phyloP scores from a whole-genome alignment of 164 flowering plant species.

The Chimonanthus praecox region DNA sequence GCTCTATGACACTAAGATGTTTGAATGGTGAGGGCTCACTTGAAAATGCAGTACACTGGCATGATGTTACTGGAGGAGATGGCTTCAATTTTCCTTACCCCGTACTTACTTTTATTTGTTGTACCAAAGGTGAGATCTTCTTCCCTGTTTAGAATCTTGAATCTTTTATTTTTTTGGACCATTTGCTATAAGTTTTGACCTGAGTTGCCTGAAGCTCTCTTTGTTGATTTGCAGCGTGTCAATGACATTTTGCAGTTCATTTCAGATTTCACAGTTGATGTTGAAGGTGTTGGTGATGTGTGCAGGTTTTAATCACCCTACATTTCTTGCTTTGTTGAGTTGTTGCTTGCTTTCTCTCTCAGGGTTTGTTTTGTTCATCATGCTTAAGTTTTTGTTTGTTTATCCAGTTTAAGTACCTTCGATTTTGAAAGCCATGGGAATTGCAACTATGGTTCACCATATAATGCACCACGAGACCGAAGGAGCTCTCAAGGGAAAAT shows the following conservation, averaged over 20 bases:
- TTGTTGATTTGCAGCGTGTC: slow-evolving; percentile 65
- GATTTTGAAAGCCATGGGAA: slow-evolving; percentile 87
- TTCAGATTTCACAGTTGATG: slow-evolving; percentile 68
- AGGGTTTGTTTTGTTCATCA: background rate
- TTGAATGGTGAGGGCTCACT: background rate
- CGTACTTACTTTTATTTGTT: slow-evolving; percentile 71
- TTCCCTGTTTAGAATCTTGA: background rate
- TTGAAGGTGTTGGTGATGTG: slow-evolving; percentile 98
- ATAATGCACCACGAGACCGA: slow-evolving; percentile 32
- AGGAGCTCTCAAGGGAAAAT: slow-evolving; percentile 98
- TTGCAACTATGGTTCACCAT: slow-evolving; percentile 76
- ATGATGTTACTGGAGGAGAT: slow-evolving; percentile 98
- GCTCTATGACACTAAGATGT: background rate
- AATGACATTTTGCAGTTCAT: slow-evolving; percentile 90
- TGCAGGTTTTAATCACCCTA: slow-evolving; percentile 55
- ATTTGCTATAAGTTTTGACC: background rate
- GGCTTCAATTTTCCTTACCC: slow-evolving; percentile 94
- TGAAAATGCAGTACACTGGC: slow-evolving; percentile 74
- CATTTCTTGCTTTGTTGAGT: background rate
- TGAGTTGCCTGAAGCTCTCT: background rate
- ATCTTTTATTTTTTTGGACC: background rate
- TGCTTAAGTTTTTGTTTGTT: background rate
- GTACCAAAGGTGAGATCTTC: slow-evolving; percentile 67
- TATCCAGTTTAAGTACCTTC: slow-evolving; percentile 72
- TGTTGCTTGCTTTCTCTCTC: too few relatives aligned